These are phyloP conservation scores for Pholiota microspora DNA, from an alignment of 768 basidiomycete genomes.

Conservation along the genomic window DNA sequence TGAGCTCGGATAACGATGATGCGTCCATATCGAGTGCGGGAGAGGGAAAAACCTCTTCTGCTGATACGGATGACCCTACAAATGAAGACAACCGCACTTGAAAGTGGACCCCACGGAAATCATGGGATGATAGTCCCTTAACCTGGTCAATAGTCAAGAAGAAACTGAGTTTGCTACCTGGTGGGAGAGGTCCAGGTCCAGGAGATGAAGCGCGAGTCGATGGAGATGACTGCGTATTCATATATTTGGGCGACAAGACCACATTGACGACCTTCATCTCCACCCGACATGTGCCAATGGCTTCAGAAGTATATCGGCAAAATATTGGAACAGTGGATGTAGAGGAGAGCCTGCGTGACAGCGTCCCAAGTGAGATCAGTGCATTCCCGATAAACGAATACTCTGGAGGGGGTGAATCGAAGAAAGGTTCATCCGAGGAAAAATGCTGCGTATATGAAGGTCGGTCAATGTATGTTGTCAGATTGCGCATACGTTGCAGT, in stretches of 20 bases:
- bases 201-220: slow-evolving; percentile 80
- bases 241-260: slow-evolving; percentile 55
- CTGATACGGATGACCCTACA: slow-evolving; percentile 61
- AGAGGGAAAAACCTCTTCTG: slow-evolving; percentile 85
- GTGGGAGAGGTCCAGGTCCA: slow-evolving; percentile 58
- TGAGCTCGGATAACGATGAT: slow-evolving; percentile 73
- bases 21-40: slow-evolving; percentile 69
- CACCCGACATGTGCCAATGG: slow-evolving; percentile 91
- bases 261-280: slow-evolving; percentile 80
- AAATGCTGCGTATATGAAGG: slow-evolving; percentile 95
- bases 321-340: slow-evolving; percentile 83
- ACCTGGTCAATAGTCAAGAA: slow-evolving; percentile 84
- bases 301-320: slow-evolving; percentile 92
- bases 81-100: slow-evolving; percentile 90
- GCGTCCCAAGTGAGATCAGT: slow-evolving; percentile 74
- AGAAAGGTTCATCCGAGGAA: slow-evolving; percentile 91
- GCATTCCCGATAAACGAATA: slow-evolving; percentile 94
- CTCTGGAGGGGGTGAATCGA: slow-evolving; percentile 80
- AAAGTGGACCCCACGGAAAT: slow-evolving; percentile 82
- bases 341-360: slow-evolving; percentile 74
- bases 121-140: slow-evolving; percentile 86
- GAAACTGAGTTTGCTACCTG: slow-evolving; percentile 82
- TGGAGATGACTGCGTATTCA: slow-evolving; percentile 51
- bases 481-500: slow-evolving; percentile 89
- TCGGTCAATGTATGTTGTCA: slow-evolving; percentile 85